These are phyloP conservation scores for Metarhizium robertsii DNA, from an alignment of 2,329 filamentous ascomycete species.

Conservation along the genomic window DNA sequence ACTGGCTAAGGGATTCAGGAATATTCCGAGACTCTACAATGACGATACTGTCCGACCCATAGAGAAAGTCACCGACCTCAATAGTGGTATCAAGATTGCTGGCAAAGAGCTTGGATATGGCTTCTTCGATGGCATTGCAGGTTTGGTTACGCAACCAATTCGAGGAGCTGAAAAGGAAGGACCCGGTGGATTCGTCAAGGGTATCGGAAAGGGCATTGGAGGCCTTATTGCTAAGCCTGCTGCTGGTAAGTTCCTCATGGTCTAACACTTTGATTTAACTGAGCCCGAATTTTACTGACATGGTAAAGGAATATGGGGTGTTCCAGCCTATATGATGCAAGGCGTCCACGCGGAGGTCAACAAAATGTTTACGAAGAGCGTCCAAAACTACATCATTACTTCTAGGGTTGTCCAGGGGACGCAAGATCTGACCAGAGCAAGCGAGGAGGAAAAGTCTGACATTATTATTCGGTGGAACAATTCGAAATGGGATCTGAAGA, in stretches of 20 bases:
- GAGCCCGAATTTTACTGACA: background rate
- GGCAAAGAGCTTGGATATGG: constrained; percentile 70
- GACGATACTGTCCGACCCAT: constrained; percentile 72
- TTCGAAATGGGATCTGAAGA: constrained; percentile 49
- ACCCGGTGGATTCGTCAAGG: constrained; percentile 59
- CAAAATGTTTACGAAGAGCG: constrained; percentile 59
- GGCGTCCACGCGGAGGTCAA: constrained; percentile 71
- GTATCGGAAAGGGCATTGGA: constrained; percentile 73
- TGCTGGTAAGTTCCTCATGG: constrained; percentile 46
- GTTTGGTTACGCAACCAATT: constrained; percentile 69
- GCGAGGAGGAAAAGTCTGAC: constrained; percentile 49
- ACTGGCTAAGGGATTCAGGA: constrained; percentile 78
- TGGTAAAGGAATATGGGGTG: constrained; percentile 41
- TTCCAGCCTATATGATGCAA: constrained; percentile 77
- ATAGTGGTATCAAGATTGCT: constrained; percentile 67
- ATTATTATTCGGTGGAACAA: constrained; percentile 59
- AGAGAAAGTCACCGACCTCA: constrained; percentile 69
- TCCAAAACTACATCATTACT: constrained; percentile 71
- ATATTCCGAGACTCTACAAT: constrained; percentile 76
- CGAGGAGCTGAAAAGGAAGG: constrained; percentile 44
- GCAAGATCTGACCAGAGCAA: constrained; percentile 49
- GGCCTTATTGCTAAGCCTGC: constrained; percentile 76
- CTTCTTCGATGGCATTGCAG: constrained; percentile 73
- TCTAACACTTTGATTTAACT: background rate
- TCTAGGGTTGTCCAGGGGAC: constrained; percentile 68